These are phyloP conservation scores for Aspergillus affinis DNA, from an alignment of 495 filamentous ascomycete species.

Conservation along the genomic window DNA sequence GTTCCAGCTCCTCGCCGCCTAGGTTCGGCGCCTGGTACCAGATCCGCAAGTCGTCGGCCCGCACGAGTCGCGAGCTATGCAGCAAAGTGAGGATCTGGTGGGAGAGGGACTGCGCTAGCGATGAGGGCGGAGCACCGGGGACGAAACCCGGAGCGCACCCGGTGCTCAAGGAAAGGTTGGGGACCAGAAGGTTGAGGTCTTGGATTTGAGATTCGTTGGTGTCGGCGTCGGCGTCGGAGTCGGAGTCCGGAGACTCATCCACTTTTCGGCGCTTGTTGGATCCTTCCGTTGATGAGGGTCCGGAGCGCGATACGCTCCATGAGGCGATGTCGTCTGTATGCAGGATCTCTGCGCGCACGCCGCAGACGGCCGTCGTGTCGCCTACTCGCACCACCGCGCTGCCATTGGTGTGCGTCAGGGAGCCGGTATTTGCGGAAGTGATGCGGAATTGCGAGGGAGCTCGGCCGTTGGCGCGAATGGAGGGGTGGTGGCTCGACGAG, in stretches of 20 bases:
- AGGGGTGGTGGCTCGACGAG: constrained; percentile 49
- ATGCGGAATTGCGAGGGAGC: constrained; percentile 64
- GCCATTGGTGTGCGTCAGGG: constrained; percentile 83
- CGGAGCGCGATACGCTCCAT: constrained; percentile 47
- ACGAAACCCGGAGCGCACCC: constrained; percentile 84
- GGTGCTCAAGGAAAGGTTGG: constrained; percentile 86
- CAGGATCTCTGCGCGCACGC: constrained; percentile 84
- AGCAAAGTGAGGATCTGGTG: constrained; percentile 75
- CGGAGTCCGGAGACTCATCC: constrained; percentile 23
- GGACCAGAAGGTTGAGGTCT: constrained; percentile 74
- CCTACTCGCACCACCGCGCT: constrained; percentile 84
- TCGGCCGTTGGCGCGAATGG: constrained; percentile 77
- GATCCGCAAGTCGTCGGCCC: constrained; percentile 63
- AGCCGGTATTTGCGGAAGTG: constrained; percentile 70
- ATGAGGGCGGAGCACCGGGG: constrained; percentile 76
- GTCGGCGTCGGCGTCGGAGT: constrained; percentile 19
- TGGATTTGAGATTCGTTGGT: constrained; percentile 54
- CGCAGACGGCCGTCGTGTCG: constrained; percentile 89
- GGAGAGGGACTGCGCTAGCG: constrained; percentile 78
- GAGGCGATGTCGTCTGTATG: constrained; percentile 66
- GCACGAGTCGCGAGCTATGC: constrained; percentile 63
- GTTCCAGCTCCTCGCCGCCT: constrained; percentile 29
- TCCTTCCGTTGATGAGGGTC: constrained; percentile 23
- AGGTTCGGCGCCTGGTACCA: constrained; percentile 58
- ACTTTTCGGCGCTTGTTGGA: constrained; percentile 34